Percentiles rank a stretch among this genome's conserved stretches.
Conservation (phyloP, 371 early-diverging fungal genomes). For the Apophysomyces elegans region DNA sequence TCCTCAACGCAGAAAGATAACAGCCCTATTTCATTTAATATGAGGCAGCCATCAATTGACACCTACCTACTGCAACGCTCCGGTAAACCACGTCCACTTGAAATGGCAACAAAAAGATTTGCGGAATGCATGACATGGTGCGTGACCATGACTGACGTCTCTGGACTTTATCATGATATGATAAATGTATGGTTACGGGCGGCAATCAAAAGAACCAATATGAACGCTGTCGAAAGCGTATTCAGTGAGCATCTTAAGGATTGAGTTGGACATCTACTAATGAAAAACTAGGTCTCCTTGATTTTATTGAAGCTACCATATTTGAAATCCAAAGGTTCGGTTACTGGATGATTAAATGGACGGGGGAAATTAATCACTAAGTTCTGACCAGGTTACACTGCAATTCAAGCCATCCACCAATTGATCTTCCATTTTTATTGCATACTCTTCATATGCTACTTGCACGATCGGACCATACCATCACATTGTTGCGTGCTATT, state of each 20-base stretch:
- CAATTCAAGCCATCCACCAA: constrained; percentile 23
- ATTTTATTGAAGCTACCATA: constrained; percentile 53
- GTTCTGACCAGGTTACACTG: constrained; percentile 15
- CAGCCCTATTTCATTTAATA: background rate
- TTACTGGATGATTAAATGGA: background rate
- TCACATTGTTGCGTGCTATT: constrained; percentile 52
- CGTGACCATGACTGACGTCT: constrained; percentile 30
- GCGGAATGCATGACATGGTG: constrained; percentile 58
- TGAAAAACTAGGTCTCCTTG: constrained; percentile 34
- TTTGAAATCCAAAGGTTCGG: constrained; percentile 45
- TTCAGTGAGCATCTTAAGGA: constrained; percentile 43
- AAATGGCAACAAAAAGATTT: constrained; percentile 56
- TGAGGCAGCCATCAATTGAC: background rate
- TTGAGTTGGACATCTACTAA: background rate
- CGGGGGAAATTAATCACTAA: background rate
- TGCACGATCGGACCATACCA: constrained; percentile 52
- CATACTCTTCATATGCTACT: constrained; percentile 50
- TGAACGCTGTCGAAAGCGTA: constrained; percentile 56
- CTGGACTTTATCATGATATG: constrained; percentile 56
- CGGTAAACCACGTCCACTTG: constrained; percentile 57
- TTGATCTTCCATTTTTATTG: constrained; percentile 55
- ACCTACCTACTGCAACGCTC: constrained; percentile 5
- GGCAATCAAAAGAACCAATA: constrained; percentile 50
- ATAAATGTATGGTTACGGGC: constrained; percentile 59
- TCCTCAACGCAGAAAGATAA: background rate